Evolutionary conservation across 1,284 basidiomycete species (phyloP).

Genomic region (Marasmius fiardii): DNA sequence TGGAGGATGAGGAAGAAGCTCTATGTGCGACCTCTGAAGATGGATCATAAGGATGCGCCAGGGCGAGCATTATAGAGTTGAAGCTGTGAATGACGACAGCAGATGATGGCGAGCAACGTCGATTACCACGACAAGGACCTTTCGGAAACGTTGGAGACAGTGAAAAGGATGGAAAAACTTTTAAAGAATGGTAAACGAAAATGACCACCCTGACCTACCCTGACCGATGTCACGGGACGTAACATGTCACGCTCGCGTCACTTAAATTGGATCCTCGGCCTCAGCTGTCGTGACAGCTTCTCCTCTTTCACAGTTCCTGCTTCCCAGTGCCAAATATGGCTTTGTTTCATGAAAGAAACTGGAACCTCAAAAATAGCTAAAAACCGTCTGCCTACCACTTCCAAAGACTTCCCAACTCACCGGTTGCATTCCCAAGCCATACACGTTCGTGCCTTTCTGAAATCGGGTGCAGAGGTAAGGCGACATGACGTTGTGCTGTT

Average conservation of each 20-base stretch:
- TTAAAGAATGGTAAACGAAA: background rate
- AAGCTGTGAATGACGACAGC: background rate
- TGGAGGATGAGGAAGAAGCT: slow-evolving; percentile 10
- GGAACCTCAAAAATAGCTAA: too few relatives aligned
- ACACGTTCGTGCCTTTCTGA: too few relatives aligned
- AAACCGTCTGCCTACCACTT: too few relatives aligned
- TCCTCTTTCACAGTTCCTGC: background rate
- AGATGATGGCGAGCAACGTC: background rate
- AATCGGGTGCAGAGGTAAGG: too few relatives aligned
- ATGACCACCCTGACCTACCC: too few relatives aligned
- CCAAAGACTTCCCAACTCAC: too few relatives aligned
- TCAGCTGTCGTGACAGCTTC: background rate
- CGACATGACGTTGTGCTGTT: too few relatives aligned
- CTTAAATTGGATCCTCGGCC: background rate
- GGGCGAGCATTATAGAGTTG: slow-evolving; percentile 33
- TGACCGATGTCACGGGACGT: background rate
- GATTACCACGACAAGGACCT: background rate
- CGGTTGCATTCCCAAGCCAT: too few relatives aligned
- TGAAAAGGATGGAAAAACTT: background rate
- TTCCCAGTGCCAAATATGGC: too few relatives aligned
- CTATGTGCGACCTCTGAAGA: slow-evolving; percentile 19
- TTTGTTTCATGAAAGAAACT: too few relatives aligned
- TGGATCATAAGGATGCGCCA: slow-evolving; percentile 32
- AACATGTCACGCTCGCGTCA: background rate
- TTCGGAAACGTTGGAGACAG: background rate